Evolutionary conservation across 371 early-diverging fungal species (phyloP).

Genomic region (Mortierella sp.): DNA sequence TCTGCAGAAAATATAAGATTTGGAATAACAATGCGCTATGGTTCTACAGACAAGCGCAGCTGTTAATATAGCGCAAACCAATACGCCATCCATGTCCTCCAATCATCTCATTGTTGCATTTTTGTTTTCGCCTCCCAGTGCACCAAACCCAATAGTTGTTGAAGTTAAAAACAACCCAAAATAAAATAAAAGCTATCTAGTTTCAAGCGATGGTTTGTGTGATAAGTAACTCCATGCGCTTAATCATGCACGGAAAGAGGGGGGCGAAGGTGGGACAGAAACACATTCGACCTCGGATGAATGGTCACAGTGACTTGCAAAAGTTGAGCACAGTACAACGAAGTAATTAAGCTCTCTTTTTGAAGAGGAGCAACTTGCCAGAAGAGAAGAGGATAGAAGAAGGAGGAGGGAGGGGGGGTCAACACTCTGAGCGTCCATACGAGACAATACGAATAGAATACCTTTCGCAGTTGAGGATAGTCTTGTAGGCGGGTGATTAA

Average conservation of each 20-base stretch:
- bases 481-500: too few species aligned
- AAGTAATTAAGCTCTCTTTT: conserved; percentile 3
- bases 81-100: too few species aligned
- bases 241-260: not conserved
- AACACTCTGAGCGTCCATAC: too few species aligned
- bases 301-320: conserved; percentile 10
- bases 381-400: not conserved
- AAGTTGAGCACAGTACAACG: not conserved
- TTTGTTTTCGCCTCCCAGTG: too few species aligned
- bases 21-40: too few species aligned
- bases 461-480: too few species aligned
- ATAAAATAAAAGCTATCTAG: not conserved
- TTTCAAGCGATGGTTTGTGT: not conserved
- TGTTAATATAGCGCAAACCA: not conserved
- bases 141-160: too few species aligned
- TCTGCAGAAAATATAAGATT: not conserved
- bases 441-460: too few species aligned
- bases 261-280: not conserved
- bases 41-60: conserved; percentile 2
- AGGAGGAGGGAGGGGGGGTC: not conserved
- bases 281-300: not conserved
- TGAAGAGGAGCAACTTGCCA: not conserved
- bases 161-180: not conserved
- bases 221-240: not conserved
- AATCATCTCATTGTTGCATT: too few species aligned